Conservation (phyloP, 2,329 filamentous ascomycete genomes). For the Cordyceps cateniannulata region DNA sequence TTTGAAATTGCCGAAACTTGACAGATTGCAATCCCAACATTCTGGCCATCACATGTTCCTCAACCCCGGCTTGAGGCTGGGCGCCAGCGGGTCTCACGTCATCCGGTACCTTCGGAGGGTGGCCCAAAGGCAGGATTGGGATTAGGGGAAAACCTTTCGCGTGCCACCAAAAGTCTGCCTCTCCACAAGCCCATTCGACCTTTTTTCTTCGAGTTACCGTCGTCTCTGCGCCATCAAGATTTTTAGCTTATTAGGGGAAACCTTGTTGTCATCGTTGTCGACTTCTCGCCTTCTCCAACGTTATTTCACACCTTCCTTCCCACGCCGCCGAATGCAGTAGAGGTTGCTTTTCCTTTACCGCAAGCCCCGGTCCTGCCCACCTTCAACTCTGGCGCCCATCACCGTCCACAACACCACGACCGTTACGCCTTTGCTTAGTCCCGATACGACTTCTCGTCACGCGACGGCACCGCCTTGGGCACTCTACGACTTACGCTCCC, state of each 20-base stretch:
- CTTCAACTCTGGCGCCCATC: conserved; percentile 1
- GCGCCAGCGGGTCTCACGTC: neutral
- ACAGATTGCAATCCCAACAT: neutral
- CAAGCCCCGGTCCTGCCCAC: neutral
- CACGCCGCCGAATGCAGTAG: neutral
- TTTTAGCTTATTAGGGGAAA: neutral
- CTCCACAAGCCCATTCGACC: conserved; percentile 3
- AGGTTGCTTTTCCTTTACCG: neutral
- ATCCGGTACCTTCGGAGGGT: neutral
- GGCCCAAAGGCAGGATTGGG: neutral
- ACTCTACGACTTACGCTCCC: neutral
- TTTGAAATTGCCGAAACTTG: neutral
- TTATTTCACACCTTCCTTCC: neutral
- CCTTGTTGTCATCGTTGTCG: neutral
- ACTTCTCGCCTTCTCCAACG: neutral
- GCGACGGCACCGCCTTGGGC: conserved; percentile 7
- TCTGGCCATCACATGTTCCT: neutral
- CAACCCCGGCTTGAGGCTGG: neutral
- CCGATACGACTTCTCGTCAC: conserved; percentile 2
- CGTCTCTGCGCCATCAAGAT: neutral
- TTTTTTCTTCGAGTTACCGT: neutral
- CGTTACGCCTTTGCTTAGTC: neutral
- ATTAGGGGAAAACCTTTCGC: conserved; percentile 6
- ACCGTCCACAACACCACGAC: neutral
- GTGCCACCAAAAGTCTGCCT: neutral